phyloP scores from a whole-genome alignment of 2,329 filamentous ascomycete genomes.

The Arthroderma uncinatum region DNA sequence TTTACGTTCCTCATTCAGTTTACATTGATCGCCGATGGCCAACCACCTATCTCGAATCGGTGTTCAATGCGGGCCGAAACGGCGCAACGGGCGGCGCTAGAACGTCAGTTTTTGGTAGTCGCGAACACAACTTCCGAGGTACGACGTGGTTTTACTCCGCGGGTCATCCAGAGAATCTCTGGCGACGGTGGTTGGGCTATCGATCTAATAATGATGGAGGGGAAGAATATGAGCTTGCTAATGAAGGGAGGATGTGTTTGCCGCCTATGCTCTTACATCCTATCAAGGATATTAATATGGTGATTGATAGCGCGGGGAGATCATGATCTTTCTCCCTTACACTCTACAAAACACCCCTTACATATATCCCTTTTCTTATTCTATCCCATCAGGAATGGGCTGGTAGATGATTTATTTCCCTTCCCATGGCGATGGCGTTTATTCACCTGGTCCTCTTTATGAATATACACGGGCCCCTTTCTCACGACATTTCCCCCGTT shows the following conservation, averaged over 20 bases:
- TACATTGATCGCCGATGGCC: conserved; percentile 86
- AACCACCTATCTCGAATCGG: conserved; percentile 59
- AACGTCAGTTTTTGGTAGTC: conserved; percentile 65
- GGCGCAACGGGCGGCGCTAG: conserved; percentile 62
- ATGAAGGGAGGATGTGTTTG: conserved; percentile 80
- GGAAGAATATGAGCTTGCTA: conserved; percentile 60
- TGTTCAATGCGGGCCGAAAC: conserved; percentile 69
- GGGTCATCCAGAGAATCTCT: conserved; percentile 68
- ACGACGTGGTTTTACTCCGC: conserved; percentile 89
- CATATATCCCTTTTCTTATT: not conserved
- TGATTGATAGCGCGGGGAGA: conserved; percentile 25
- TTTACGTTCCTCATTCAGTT: conserved; percentile 79
- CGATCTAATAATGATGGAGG: conserved; percentile 68
- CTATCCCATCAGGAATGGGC: not conserved
- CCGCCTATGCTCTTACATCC: conserved; percentile 85
- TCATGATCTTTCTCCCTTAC: not conserved
- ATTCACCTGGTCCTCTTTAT: not conserved
- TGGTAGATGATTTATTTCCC: not conserved
- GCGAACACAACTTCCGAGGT: conserved; percentile 79
- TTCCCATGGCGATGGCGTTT: not conserved
- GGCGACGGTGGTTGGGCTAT: conserved; percentile 75
- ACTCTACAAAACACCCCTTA: too few relatives aligned
- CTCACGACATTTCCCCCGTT: not conserved
- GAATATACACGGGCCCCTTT: not conserved
- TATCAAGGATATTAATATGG: conserved; percentile 60